Conservation (phyloP, 2,329 filamentous ascomycete genomes). For the Magnaporthiopsis incrustans region DNA sequence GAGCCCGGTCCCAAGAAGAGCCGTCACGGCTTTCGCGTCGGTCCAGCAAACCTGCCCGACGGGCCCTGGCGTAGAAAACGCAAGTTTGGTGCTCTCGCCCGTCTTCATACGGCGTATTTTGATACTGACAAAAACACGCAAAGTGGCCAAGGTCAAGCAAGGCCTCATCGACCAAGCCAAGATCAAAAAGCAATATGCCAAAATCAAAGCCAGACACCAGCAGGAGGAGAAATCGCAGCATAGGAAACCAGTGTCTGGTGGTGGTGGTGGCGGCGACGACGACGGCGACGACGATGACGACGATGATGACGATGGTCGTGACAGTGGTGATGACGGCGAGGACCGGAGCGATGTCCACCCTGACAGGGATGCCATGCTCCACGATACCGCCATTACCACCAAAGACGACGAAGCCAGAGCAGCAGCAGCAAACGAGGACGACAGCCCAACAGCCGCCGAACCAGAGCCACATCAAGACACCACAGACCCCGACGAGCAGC, state of each 20-base stretch:
- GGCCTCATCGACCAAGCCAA: conserved; percentile 87
- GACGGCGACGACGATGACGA: background rate
- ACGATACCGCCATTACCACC: conserved; percentile 9
- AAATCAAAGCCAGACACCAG: conserved; percentile 58
- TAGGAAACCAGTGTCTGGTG: background rate
- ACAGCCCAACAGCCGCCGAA: background rate
- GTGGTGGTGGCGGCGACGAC: background rate
- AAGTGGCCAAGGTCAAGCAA: conserved; percentile 60
- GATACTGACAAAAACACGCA: background rate
- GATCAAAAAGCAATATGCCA: conserved; percentile 85
- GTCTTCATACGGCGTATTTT: background rate
- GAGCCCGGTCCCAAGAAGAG: conserved; percentile 35
- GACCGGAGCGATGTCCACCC: conserved; percentile 26
- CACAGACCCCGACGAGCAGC: background rate
- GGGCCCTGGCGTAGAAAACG: conserved; percentile 7
- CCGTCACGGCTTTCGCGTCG: conserved; percentile 72
- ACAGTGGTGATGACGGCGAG: background rate
- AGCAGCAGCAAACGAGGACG: background rate
- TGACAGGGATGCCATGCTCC: conserved; percentile 31
- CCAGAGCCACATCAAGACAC: background rate
- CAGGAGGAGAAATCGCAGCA: background rate
- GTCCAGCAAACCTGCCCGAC: conserved; percentile 73
- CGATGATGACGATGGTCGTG: background rate
- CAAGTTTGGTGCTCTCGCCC: background rate
- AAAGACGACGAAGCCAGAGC: background rate